phyloP scores from a whole-genome alignment of 305 asterid species.

The Fraxinus latifolia region DNA sequence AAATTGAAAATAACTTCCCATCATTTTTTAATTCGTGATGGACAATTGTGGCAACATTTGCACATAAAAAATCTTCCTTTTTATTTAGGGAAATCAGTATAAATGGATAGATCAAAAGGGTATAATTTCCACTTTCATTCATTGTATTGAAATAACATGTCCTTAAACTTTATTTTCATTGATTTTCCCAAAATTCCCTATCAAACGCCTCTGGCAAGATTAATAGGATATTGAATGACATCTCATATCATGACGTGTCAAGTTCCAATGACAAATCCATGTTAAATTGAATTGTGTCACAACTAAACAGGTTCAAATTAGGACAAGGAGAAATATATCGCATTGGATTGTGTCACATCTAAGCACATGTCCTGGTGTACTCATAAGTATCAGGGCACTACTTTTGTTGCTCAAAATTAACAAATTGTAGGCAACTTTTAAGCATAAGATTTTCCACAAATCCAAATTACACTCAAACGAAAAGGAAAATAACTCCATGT shows the following conservation, averaged over 20 bases:
- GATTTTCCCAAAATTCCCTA: background rate
- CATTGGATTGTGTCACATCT: background rate
- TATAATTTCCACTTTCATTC: background rate
- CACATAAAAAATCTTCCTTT: background rate
- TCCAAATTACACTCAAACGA: background rate
- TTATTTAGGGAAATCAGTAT: background rate
- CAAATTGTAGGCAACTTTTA: background rate
- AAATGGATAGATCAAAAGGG: background rate
- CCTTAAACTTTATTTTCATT: background rate
- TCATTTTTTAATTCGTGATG: background rate
- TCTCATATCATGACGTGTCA: background rate
- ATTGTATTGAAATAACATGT: background rate
- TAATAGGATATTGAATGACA: background rate
- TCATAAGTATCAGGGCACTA: background rate
- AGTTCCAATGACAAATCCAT: background rate
- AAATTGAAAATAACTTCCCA: background rate
- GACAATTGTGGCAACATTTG: background rate
- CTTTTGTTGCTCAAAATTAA: background rate
- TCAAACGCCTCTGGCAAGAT: background rate
- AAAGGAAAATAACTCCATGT: background rate
- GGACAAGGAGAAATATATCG: background rate
- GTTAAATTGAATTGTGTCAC: background rate
- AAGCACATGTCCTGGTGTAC: background rate
- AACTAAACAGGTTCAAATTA: background rate
- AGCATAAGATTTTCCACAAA: background rate